Conservation (phyloP, 75 land plant species). For the Isoetes taiwanensis region DNA sequence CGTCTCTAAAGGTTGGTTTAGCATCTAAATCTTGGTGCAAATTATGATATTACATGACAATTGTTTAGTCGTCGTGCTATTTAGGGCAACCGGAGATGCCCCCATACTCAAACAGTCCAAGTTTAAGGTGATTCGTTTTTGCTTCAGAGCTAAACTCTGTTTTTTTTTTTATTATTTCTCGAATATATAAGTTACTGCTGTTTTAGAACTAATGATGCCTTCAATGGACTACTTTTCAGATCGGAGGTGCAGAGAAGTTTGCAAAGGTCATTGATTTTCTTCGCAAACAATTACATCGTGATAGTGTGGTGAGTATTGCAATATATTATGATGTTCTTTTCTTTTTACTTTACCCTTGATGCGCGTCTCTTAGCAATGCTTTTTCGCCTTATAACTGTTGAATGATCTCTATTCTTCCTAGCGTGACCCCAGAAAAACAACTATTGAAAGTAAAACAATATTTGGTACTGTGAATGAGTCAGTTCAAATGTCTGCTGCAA, state of each 20-base stretch:
- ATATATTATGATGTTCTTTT: too few species aligned
- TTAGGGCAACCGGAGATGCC: constrained; percentile 82
- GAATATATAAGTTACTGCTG: background rate
- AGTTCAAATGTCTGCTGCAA: too few species aligned
- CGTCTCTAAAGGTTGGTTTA: too few species aligned
- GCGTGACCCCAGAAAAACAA: too few species aligned
- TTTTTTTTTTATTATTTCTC: background rate
- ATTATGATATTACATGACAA: too few species aligned
- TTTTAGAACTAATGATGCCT: background rate
- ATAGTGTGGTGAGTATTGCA: constrained; percentile 67
- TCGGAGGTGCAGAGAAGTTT: constrained; percentile 69
- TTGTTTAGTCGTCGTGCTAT: constrained; percentile 79
- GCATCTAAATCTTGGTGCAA: too few species aligned
- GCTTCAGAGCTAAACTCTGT: background rate
- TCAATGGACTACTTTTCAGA: constrained; percentile 22
- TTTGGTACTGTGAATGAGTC: too few species aligned
- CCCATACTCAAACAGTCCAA: constrained; percentile 87
- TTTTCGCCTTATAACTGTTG: too few species aligned
- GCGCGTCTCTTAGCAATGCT: too few species aligned
- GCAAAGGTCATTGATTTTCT: constrained; percentile 83
- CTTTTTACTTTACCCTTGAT: too few species aligned
- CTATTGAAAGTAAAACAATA: too few species aligned
- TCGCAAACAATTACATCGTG: constrained; percentile 66
- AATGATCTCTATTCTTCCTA: too few species aligned
- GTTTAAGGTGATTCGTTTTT: constrained; percentile 45